phyloP scores from a whole-genome alignment of 805 yeast species.

The Tetrapisispora namnaoensis region DNA sequence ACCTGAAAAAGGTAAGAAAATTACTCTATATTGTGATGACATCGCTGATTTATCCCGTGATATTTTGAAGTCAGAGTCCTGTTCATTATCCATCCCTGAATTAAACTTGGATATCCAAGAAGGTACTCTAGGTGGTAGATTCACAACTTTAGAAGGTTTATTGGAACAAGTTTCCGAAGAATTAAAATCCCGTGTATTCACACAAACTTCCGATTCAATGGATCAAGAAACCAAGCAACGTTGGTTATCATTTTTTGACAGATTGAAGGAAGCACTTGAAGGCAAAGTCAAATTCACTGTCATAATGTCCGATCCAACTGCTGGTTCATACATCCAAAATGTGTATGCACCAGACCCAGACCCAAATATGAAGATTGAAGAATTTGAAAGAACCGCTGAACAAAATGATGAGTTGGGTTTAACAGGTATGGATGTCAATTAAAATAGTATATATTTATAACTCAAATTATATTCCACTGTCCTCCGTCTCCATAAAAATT shows the following conservation, averaged over 20 bases:
- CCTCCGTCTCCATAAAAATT: too few relatives aligned
- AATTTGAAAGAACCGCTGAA: conserved; percentile 77
- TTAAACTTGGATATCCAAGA: conserved; percentile 82
- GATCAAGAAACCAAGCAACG: conserved; percentile 62
- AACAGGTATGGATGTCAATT: conserved; percentile 31
- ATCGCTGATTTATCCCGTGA: conserved; percentile 85
- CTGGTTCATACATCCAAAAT: conserved; percentile 91
- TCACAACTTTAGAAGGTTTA: conserved; percentile 93
- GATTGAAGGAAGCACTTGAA: conserved; percentile 64
- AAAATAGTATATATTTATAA: too few relatives aligned
- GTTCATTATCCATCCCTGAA: conserved; percentile 80
- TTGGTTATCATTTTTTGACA: conserved; percentile 73
- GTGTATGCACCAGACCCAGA: conserved; percentile 98
- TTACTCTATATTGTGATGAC: conserved; percentile 69
- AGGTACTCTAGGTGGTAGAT: conserved; percentile 96
- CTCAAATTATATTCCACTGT: background rate
- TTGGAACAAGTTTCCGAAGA: conserved; percentile 84
- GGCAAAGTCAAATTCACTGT: conserved; percentile 81
- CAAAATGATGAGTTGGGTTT: conserved; percentile 91
- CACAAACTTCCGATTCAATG: conserved; percentile 88
- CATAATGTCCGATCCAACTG: conserved; percentile 87
- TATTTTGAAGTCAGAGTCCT: conserved; percentile 87
- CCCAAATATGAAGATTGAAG: conserved; percentile 90
- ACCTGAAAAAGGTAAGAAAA: conserved; percentile 72
- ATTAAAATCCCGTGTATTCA: conserved; percentile 72